Evolutionary conservation across 805 yeast species (phyloP), one percentile per base, ranked within the genome.

Genomic region (Candida palmyrensis): DNA sequence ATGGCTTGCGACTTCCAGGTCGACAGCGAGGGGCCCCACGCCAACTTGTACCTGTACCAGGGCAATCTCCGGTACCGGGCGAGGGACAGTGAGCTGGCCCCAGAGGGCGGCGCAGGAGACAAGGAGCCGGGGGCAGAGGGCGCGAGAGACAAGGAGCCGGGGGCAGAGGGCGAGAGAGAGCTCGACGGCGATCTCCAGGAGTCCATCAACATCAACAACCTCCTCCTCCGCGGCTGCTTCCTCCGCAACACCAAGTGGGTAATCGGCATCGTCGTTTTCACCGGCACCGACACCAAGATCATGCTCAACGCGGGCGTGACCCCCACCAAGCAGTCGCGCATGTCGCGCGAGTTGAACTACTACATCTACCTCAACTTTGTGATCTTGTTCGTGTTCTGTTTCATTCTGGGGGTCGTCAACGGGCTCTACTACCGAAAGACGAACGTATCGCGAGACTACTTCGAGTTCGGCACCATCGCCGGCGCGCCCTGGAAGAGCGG

Each of bases 21-120:
- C n/a, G 86, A 83, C 44, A 74, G 83, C 62, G 92, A 84, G 59
- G 90, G 88, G 6, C 94, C 94, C 11, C 87, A 83, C 54, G 73
- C 88, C 1, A 82, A 82, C 50, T 62, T 84, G 42, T 84, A 84
- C 54, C 70, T 79, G 26, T 84, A 82, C 48, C 84, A 82, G 52
- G 94, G 92, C 42, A 80, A 78, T 44, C 48, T 81, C 18, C 41
- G 35, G 13, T 62, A 61, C 38, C 37, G 35, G n/a, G n/a, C n/a
- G n/a, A n/a, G n/a, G n/a, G n/a, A n/a, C n/a, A n/a, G n/a, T n/a
- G n/a, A n/a, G n/a, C n/a, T 18, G n/a, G n/a, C n/a, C n/a, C n/a
- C n/a, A n/a, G n/a, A n/a, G n/a, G n/a, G n/a, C n/a, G n/a, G n/a
- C n/a, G n/a, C n/a, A 17, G 20, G n/a, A 17, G 9, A 27, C 20